Percentiles rank a stretch among this genome's conserved stretches.
These are phyloP conservation scores for Chaetomium sp. DNA, from an alignment of 2,329 filamentous ascomycete genomes.

Conservation along the genomic window DNA sequence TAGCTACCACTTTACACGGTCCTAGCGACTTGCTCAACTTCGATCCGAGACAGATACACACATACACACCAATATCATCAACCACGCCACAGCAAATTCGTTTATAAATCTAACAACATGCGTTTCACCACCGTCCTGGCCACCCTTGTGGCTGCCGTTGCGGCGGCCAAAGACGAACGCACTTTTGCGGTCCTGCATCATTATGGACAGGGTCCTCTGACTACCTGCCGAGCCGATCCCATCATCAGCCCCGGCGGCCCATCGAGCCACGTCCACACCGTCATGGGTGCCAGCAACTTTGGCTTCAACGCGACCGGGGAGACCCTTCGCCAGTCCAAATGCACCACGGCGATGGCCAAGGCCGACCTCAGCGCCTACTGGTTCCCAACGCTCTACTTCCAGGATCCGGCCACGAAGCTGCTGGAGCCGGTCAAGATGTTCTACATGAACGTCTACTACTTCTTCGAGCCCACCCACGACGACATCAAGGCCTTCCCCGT, in stretches of 20 bases:
- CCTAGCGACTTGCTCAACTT: conserved; percentile 12
- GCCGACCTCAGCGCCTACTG: conserved; percentile 72
- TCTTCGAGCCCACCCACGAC: conserved; percentile 59
- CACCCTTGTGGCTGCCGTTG: conserved; percentile 33
- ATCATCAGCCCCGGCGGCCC: conserved; percentile 56
- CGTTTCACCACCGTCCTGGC: conserved; percentile 22
- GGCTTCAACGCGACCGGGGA: conserved; percentile 54
- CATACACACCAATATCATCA: neutral
- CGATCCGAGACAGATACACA: conserved; percentile 10
- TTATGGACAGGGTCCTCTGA: conserved; percentile 57
- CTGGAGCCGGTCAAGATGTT: conserved; percentile 62
- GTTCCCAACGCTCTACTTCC: conserved; percentile 66
- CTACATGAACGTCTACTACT: conserved; percentile 74
- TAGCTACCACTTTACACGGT: conserved; percentile 9
- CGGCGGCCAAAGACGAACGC: conserved; percentile 35
- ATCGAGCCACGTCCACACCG: conserved; percentile 60
- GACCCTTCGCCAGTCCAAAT: conserved; percentile 53
- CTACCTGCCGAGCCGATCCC: conserved; percentile 58
- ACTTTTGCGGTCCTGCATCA: conserved; percentile 67
- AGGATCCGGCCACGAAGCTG: conserved; percentile 53
- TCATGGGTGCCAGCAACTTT: conserved; percentile 66
- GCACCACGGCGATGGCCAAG: conserved; percentile 63
- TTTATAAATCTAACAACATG: conserved; percentile 11
- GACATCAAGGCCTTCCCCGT: conserved; percentile 62
- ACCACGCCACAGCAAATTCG: neutral